Conservation (phyloP, 2,329 filamentous ascomycete genomes). For the Ophiostoma australiae region DNA sequence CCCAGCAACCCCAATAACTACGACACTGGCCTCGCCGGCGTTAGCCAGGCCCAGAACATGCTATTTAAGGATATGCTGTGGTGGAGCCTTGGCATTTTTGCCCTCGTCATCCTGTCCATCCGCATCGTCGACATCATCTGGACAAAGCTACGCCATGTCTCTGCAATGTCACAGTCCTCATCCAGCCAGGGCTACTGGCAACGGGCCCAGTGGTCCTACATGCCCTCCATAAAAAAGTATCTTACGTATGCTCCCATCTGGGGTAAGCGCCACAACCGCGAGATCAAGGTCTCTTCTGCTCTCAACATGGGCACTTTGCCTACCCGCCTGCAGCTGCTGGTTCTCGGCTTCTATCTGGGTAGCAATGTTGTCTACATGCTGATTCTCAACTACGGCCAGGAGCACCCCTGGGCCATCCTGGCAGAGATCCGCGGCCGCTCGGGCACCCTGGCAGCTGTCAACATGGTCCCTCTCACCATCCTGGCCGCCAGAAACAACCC, state of each 20-base stretch:
- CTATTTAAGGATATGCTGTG: constrained; percentile 54
- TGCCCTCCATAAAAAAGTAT: constrained; percentile 58
- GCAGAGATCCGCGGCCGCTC: constrained; percentile 82
- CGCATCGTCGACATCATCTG: constrained; percentile 51
- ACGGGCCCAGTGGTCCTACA: constrained; percentile 53
- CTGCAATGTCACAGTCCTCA: constrained; percentile 51
- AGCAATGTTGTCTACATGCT: constrained; percentile 62
- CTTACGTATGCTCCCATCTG: constrained; percentile 60
- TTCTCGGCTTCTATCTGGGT: constrained; percentile 53
- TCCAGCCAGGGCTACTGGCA: constrained; percentile 57
- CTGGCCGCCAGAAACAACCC: constrained; percentile 92
- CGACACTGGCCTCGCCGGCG: constrained; percentile 53
- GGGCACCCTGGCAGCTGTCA: constrained; percentile 77
- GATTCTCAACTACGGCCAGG: constrained; percentile 53
- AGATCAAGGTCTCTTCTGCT: constrained; percentile 42
- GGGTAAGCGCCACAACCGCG: constrained; percentile 59
- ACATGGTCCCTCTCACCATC: constrained; percentile 86
- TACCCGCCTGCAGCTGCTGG: constrained; percentile 56
- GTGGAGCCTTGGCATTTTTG: constrained; percentile 56
- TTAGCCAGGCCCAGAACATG: constrained; percentile 55
- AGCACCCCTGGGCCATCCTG: constrained; percentile 59
- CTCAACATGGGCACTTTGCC: constrained; percentile 57
- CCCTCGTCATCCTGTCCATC: constrained; percentile 48
- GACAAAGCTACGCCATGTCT: constrained; percentile 55
- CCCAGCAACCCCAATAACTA: constrained; percentile 46